These are phyloP conservation scores for Talaromyces sp. DNA, from an alignment of 2,329 filamentous ascomycete genomes.

Conservation along the genomic window DNA sequence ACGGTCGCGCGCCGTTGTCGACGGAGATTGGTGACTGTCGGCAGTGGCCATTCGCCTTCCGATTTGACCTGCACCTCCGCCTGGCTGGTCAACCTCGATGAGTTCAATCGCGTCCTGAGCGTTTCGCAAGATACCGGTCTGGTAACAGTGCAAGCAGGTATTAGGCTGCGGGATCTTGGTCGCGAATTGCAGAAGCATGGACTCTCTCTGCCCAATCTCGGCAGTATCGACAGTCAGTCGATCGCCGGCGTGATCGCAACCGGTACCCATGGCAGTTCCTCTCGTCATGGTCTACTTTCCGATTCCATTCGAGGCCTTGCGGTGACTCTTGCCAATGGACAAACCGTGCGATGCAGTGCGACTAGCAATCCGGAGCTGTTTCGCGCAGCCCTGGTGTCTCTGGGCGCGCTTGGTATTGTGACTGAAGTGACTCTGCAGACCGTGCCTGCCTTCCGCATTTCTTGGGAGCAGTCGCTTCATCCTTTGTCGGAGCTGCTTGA, in stretches of 20 bases:
- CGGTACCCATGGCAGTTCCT: constrained; percentile 84
- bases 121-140: constrained; percentile 62
- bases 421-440: constrained; percentile 82
- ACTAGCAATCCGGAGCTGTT: constrained; percentile 73
- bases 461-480: constrained; percentile 77
- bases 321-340: constrained; percentile 77
- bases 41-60: constrained; percentile 86
- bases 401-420: constrained; percentile 87
- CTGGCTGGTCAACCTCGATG: constrained; percentile 92
- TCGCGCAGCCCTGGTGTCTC: constrained; percentile 76
- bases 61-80: constrained; percentile 87
- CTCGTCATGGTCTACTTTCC: constrained; percentile 77
- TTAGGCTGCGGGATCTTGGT: constrained; percentile 71
- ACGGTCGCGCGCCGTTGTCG: constrained; percentile 74
- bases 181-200: constrained; percentile 67
- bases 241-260: constrained; percentile 89
- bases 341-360: constrained; percentile 62
- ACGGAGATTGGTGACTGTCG: constrained; percentile 77
- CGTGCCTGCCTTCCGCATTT: constrained; percentile 73
- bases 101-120: constrained; percentile 66
- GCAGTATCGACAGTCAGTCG: constrained; percentile 91
- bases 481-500: constrained; percentile 63
- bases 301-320: constrained; percentile 69
- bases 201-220: constrained; percentile 83
- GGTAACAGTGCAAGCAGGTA: constrained; percentile 80